Evolutionary conservation across 441 rosid genomes (phyloP).

Genomic region (Sinapis alba): DNA sequence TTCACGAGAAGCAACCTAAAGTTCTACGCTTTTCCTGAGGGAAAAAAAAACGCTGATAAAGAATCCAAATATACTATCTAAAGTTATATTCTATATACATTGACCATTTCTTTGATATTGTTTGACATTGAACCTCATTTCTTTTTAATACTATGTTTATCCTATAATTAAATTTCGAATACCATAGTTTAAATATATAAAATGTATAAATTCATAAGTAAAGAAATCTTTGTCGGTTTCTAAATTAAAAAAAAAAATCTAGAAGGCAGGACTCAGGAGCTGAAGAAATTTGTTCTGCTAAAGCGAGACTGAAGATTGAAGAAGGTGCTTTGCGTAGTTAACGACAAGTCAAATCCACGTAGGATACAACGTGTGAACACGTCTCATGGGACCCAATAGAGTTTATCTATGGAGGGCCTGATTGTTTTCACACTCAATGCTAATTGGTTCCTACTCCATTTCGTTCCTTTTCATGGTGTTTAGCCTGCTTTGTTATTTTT

Average conservation of each 20-base stretch:
- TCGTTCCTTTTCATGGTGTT: neutral
- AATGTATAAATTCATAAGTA: neutral
- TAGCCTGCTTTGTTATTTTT: neutral
- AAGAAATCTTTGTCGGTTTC: slow-evolving; percentile 26
- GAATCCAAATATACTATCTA: slow-evolving; percentile 7
- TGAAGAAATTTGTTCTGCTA: neutral
- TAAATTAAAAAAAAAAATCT: neutral
- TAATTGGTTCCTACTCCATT: slow-evolving; percentile 28
- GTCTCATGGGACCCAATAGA: slow-evolving; percentile 21
- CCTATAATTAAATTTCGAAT: neutral
- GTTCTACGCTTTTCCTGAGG: slow-evolving; percentile 18
- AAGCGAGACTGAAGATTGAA: slow-evolving; percentile 12
- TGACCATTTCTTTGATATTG: slow-evolving; percentile 11
- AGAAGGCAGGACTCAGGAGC: neutral
- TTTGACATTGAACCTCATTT: slow-evolving; percentile 31
- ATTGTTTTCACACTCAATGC: neutral
- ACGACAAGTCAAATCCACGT: slow-evolving; percentile 57
- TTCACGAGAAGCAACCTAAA: slow-evolving; percentile 33
- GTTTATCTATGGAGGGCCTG: slow-evolving; percentile 29
- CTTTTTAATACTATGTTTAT: slow-evolving; percentile 27
- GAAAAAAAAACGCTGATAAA: slow-evolving; percentile 7
- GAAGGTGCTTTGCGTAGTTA: slow-evolving; percentile 36
- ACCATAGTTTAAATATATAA: neutral
- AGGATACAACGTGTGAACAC: slow-evolving; percentile 52
- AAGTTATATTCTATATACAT: slow-evolving; percentile 11